Conservation (phyloP, 2,329 filamentous ascomycete species). For the Metarhizium sp. region DNA sequence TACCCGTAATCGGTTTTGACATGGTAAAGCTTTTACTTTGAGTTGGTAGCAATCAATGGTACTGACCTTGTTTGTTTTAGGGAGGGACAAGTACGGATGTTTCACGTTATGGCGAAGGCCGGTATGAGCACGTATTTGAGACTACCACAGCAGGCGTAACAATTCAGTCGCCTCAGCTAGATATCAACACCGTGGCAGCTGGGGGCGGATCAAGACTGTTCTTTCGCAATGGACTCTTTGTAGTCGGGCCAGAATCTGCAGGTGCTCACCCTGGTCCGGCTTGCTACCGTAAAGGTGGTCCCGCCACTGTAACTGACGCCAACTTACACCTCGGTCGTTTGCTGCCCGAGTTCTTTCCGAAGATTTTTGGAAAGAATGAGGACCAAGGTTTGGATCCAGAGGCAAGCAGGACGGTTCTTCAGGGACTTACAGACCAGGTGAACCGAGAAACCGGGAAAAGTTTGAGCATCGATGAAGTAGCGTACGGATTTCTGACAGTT, state of each 20-base stretch:
- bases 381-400: conserved; percentile 27
- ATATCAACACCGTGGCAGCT: conserved; percentile 74
- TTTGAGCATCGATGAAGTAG: conserved; percentile 24
- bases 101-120: conserved; percentile 48
- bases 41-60: neutral
- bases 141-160: conserved; percentile 71
- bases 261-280: conserved; percentile 63
- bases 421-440: conserved; percentile 30
- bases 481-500: conserved; percentile 26
- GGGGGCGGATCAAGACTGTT: conserved; percentile 64
- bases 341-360: conserved; percentile 57
- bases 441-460: conserved; percentile 21
- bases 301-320: conserved; percentile 63
- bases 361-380: conserved; percentile 34
- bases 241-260: conserved; percentile 63
- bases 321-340: conserved; percentile 58
- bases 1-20: conserved; percentile 68
- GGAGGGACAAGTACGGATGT: conserved; percentile 68
- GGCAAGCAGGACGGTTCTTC: conserved; percentile 28
- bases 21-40: conserved; percentile 24
- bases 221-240: conserved; percentile 64
- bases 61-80: neutral
- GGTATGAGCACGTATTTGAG: conserved; percentile 47
- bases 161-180: conserved; percentile 69
- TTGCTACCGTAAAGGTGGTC: conserved; percentile 64